Percentiles rank a stretch among this genome's conserved stretches.
phyloP scores from a whole-genome alignment of 495 filamentous ascomycete genomes.

The Lindgomyces ingoldianus region DNA sequence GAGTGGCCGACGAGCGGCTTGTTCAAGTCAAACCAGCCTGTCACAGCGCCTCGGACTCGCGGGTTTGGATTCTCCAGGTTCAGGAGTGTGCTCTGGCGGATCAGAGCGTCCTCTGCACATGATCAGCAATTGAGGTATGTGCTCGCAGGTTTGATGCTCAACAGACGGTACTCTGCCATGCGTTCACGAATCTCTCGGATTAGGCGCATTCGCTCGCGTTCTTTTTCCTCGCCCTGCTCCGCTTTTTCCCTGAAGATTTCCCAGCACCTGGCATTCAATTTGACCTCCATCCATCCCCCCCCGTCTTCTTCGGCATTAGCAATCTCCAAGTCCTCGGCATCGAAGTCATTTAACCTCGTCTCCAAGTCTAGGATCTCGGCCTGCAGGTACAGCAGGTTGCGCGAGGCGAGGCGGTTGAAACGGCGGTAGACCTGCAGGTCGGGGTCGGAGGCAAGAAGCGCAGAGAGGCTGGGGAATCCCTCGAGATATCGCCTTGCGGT shows the following conservation, averaged over 20 bases:
- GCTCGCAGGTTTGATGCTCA: background rate
- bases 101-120: conserved; percentile 16
- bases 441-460: conserved; percentile 18
- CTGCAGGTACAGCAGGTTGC: conserved; percentile 35
- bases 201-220: conserved; percentile 16
- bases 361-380: conserved; percentile 31
- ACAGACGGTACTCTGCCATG: conserved; percentile 25
- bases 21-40: conserved; percentile 18
- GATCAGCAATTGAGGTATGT: background rate
- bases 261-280: conserved; percentile 20
- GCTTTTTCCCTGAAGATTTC: conserved; percentile 22
- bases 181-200: conserved; percentile 17
- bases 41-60: conserved; percentile 14
- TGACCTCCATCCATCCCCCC: conserved; percentile 16
- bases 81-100: conserved; percentile 21
- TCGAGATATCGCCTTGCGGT: conserved; percentile 15
- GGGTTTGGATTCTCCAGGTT: conserved; percentile 20
- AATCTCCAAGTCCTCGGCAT: conserved; percentile 25
- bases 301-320: conserved; percentile 8
- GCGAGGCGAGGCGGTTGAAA: conserved; percentile 23
- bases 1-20: conserved; percentile 17
- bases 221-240: conserved; percentile 10
- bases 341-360: conserved; percentile 14
- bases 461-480: conserved; percentile 21
- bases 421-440: conserved; percentile 29